Evolutionary conservation across 2,329 filamentous ascomycete species (phyloP).

Genomic region (Aspergillus brunneoviolaceus): DNA sequence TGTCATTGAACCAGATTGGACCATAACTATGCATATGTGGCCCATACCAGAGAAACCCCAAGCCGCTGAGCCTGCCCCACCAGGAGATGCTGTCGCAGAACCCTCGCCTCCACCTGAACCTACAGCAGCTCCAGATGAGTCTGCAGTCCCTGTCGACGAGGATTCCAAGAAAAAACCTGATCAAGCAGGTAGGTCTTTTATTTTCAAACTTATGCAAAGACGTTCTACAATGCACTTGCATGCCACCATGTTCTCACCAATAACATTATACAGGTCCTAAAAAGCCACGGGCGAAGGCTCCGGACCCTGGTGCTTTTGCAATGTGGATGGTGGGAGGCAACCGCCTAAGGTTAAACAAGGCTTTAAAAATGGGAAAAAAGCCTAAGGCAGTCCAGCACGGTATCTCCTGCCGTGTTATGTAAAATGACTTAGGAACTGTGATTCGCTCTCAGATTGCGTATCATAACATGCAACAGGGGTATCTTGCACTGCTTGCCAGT

Average conservation of each 20-base stretch:
- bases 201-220: not conserved
- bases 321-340: conserved; percentile 47
- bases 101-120: conserved; percentile 20
- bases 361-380: conserved; percentile 51
- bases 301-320: conserved; percentile 39
- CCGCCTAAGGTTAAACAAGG: conserved; percentile 30
- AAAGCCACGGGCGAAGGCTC: conserved; percentile 29
- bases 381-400: conserved; percentile 34
- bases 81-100: conserved; percentile 24
- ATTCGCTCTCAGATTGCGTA: conserved; percentile 10
- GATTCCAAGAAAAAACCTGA: conserved; percentile 37
- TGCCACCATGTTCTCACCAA: not conserved
- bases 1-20: conserved; percentile 75
- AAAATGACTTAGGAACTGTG: conserved; percentile 14
- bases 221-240: not conserved
- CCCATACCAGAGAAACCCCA: conserved; percentile 56
- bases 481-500: not conserved
- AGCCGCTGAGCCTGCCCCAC: conserved; percentile 37
- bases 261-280: conserved; percentile 27
- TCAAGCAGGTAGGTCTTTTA: conserved; percentile 30
- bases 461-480: not conserved
- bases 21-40: conserved; percentile 68
- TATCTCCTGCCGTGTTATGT: conserved; percentile 33
- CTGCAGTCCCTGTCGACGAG: conserved; percentile 14
- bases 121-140: conserved; percentile 19